A percentile compares a stretch with the other conserved stretches of the same genome.
These are phyloP conservation scores for Fusarium veterinarium DNA, from an alignment of 2,329 filamentous ascomycete species.

Conservation along the genomic window DNA sequence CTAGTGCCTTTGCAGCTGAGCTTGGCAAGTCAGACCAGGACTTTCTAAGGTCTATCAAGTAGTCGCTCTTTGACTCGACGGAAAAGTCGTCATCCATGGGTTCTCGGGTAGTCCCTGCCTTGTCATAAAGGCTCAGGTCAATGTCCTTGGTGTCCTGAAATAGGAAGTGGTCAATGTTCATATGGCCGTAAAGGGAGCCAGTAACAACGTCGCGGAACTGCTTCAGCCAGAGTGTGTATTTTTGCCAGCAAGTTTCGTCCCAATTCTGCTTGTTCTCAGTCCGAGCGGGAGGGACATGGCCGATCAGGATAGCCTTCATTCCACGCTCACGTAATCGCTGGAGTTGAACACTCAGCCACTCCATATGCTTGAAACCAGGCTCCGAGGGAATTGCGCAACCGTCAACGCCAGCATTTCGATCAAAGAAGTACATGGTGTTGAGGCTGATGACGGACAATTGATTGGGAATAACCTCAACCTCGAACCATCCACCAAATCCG, in stretches of 20 bases:
- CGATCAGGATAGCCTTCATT: slow-evolving; percentile 94
- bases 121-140: slow-evolving; percentile 62
- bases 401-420: slow-evolving; percentile 91
- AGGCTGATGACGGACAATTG: slow-evolving; percentile 90
- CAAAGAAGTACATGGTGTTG: slow-evolving; percentile 97
- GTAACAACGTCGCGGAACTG: slow-evolving; percentile 93
- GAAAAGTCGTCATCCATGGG: slow-evolving; percentile 66
- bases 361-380: slow-evolving; percentile 93
- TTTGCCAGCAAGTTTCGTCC: slow-evolving; percentile 99
- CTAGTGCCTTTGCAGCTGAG: slow-evolving; percentile 49
- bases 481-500: slow-evolving; percentile 93
- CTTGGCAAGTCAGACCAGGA: slow-evolving; percentile 82
- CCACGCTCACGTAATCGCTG: slow-evolving; percentile 82
- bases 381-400: slow-evolving; percentile 83
- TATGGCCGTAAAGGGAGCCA: slow-evolving; percentile 86
- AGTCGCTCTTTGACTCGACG: slow-evolving; percentile 72
- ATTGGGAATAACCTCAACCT: slow-evolving; percentile 88
- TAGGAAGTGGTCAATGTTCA: slow-evolving; percentile 99
- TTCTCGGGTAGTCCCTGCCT: slow-evolving; percentile 27
- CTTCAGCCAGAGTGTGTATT: slow-evolving; percentile 89
- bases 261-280: slow-evolving; percentile 87
- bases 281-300: slow-evolving; percentile 91
- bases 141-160: slow-evolving; percentile 87
- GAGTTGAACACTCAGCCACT: slow-evolving; percentile 93
- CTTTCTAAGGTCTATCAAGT: slow-evolving; percentile 80